Base-by-base conservation (phyloP, 108 stramenopile species). In the Pseudonitzschia pungens region DNA sequence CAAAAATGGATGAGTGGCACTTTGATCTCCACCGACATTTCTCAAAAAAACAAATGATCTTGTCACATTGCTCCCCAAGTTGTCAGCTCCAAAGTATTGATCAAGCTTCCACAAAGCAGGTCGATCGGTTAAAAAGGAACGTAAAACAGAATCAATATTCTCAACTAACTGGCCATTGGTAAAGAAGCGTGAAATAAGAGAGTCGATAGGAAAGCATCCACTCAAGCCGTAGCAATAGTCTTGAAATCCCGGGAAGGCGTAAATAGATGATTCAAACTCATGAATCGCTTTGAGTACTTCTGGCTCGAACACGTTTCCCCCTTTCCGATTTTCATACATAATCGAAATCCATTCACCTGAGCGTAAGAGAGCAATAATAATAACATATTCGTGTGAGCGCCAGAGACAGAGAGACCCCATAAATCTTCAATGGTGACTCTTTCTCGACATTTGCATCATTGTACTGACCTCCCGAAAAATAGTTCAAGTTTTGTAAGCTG, bases 301-400 rank as follows among this genome's bases (percentile, higher is more conserved):
- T 21, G 68, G 27, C 18, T 68, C 68, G 51, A 68, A 68, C 26
- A 68, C 68, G 52, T 68, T 68, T 12, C 68, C 68, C 2, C 68
- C 68, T 42, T 68, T 68, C 22, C 68, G 68, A 68, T 68, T 68
- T 26, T 68, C 24, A 51, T 68, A 68, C 43, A 68, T 68, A n/a
- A 68, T 52, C 27, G 44, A 51, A 29, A 68, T 51, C 57, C 57
- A 58, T 31, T 27, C 57, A 31, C 57, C 57, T 58, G 26, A n/a
- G 16, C 50, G n/a, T 16, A 58, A 58, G 26, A 0, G 27, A 14
- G 12, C 5, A 58, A 27, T 12, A 26, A 27, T 9, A 6, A 58
- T 6, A 21, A 58, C 5, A 58, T 26, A 31, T 58, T 26, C 27
- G 24, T 26, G 57, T 58, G 57, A 54, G 53, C n/a, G 15, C 7